Evolutionary conservation across 2,329 filamentous ascomycete species (phyloP).

Genomic region (Fusarium sp.): DNA sequence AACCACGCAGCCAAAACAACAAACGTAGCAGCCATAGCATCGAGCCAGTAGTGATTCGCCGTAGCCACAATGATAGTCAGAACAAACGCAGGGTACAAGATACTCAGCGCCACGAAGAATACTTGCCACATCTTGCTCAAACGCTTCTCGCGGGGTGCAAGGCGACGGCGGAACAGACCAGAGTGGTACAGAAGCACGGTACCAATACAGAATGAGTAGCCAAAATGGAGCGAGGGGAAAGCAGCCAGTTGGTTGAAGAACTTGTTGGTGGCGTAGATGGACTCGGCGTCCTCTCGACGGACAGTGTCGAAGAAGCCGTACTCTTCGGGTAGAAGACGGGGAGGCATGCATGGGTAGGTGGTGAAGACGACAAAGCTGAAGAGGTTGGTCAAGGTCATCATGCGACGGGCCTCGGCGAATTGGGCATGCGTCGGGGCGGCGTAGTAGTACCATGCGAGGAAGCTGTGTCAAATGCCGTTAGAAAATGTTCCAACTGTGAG

Average conservation of each 20-base stretch:
- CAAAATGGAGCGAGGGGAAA: conserved; percentile 69
- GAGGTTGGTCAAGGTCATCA: conserved; percentile 66
- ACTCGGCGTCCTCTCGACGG: conserved; percentile 59
- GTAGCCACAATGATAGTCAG: conserved; percentile 70
- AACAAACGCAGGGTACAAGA: conserved; percentile 66
- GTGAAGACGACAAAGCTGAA: conserved; percentile 67
- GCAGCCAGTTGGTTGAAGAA: conserved; percentile 70
- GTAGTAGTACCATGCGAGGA: conserved; percentile 74
- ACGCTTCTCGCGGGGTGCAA: conserved; percentile 47
- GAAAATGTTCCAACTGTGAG: background rate
- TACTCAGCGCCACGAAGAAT: conserved; percentile 54
- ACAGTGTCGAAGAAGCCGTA: conserved; percentile 71
- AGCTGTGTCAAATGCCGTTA: conserved; percentile 55
- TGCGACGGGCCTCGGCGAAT: conserved; percentile 54
- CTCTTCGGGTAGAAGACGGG: conserved; percentile 66
- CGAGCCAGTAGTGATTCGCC: conserved; percentile 73
- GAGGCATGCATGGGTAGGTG: conserved; percentile 69
- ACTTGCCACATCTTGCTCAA: conserved; percentile 47
- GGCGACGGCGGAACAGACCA: conserved; percentile 56
- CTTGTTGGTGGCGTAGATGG: conserved; percentile 72
- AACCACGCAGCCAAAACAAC: conserved; percentile 72
- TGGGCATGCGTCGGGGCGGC: conserved; percentile 58
- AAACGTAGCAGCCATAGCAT: conserved; percentile 72
- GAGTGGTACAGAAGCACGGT: conserved; percentile 66
- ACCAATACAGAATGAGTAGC: conserved; percentile 67